phyloP scores from a whole-genome alignment of 108 stramenopile genomes.

The Hondaea fermentalgiana region DNA sequence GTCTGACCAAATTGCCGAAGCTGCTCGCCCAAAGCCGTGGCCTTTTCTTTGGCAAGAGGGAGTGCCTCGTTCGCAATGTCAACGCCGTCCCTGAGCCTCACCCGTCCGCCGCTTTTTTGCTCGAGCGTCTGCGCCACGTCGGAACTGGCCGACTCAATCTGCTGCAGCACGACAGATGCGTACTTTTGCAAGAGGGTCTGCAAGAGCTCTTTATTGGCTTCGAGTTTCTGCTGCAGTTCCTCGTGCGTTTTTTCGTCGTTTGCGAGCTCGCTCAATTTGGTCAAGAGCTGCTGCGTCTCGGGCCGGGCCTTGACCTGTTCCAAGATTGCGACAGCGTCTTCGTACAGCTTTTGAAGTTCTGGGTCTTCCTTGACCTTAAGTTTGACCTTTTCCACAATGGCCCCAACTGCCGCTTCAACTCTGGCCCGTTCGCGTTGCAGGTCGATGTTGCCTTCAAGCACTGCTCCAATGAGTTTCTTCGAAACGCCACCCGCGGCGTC shows the following conservation, averaged over 20 bases:
- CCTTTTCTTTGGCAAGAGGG: neutral
- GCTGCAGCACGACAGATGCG: neutral
- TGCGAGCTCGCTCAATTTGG: neutral
- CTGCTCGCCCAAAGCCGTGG: neutral
- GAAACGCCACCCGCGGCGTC: neutral
- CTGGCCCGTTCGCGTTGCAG: neutral
- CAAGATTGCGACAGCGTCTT: neutral
- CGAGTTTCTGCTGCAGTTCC: neutral
- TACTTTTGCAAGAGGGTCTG: neutral
- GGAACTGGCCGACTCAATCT: neutral
- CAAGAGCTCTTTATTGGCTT: neutral
- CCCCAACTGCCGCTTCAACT: neutral
- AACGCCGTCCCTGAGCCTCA: neutral
- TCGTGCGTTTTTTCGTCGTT: neutral
- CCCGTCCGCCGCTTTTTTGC: neutral
- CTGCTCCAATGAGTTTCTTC: neutral
- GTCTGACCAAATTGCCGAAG: neutral
- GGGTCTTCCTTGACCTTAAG: neutral
- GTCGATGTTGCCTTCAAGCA: neutral
- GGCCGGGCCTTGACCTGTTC: neutral
- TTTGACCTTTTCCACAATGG: neutral
- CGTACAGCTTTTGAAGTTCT: neutral
- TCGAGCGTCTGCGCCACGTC: neutral
- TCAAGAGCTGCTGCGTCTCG: neutral
- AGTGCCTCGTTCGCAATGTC: neutral